These are phyloP conservation scores for Triangularia verruculosa DNA, from an alignment of 2,329 filamentous ascomycete genomes.

Conservation along the genomic window DNA sequence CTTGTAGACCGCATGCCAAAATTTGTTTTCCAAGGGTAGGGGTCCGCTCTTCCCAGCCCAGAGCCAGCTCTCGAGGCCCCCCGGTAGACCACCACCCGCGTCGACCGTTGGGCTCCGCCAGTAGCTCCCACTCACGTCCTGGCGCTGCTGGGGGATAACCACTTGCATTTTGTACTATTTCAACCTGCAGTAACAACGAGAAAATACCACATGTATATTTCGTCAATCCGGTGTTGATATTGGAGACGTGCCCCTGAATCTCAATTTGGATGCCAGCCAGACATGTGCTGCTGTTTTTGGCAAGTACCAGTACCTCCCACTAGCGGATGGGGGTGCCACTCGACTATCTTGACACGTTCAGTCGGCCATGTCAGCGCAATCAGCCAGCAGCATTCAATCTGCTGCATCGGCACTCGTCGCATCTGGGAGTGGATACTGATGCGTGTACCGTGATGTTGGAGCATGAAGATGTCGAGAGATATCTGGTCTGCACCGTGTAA, in stretches of 20 bases:
- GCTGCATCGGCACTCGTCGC: not conserved
- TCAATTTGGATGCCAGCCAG: constrained; percentile 6
- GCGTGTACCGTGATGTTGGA: not conserved
- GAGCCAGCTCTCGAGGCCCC: constrained; percentile 20
- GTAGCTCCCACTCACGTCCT: constrained; percentile 6
- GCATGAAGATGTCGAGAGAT: not conserved
- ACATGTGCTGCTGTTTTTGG: constrained; percentile 3
- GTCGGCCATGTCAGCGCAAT: constrained; percentile 4
- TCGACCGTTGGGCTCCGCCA: constrained; percentile 9
- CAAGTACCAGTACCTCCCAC: constrained; percentile 20
- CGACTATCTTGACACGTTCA: constrained; percentile 13
- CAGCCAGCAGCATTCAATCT: not conserved
- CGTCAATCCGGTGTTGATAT: constrained; percentile 11
- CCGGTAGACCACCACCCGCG: constrained; percentile 14
- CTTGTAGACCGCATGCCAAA: constrained; percentile 13
- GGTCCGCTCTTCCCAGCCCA: constrained; percentile 23
- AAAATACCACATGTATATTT: not conserved
- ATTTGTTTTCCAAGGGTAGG: constrained; percentile 28
- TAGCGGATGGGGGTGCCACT: constrained; percentile 18
- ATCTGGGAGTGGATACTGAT: not conserved
- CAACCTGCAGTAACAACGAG: not conserved
- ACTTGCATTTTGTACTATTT: not conserved
- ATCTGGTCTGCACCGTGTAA: not conserved
- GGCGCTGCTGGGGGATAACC: not conserved
- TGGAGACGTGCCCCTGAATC: constrained; percentile 6